Percentiles rank a stretch among this genome's conserved stretches.
Conservation (phyloP, 2,329 filamentous ascomycete species). For the Akanthomyces dipterigenus region DNA sequence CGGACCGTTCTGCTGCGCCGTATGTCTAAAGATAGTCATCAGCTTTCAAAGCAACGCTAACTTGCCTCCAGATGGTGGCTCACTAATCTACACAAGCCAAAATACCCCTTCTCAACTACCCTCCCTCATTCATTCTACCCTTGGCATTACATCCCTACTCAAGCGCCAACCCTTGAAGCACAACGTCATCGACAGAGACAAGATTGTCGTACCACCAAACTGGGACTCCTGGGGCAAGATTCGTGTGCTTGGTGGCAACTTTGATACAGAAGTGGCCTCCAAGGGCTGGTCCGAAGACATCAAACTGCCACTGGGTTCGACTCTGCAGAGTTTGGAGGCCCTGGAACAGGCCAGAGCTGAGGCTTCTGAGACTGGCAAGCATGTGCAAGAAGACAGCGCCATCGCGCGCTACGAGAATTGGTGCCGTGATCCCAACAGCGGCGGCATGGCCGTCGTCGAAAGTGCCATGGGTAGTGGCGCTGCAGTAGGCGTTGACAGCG, state of each 20-base stretch:
- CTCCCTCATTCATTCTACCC: conserved; percentile 73
- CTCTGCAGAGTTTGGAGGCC: conserved; percentile 16
- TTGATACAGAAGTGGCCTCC: conserved; percentile 83
- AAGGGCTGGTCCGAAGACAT: conserved; percentile 82
- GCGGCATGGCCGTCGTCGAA: conserved; percentile 40
- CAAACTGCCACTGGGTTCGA: conserved; percentile 42
- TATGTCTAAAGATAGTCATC: conserved; percentile 36
- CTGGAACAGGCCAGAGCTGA: conserved; percentile 19
- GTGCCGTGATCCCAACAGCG: conserved; percentile 66
- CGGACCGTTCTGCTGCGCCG: conserved; percentile 83
- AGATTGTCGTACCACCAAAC: conserved; percentile 89
- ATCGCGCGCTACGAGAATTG: conserved; percentile 72
- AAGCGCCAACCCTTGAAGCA: conserved; percentile 75
- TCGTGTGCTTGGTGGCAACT: conserved; percentile 80
- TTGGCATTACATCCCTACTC: conserved; percentile 78
- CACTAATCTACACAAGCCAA: conserved; percentile 77
- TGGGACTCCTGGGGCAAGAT: conserved; percentile 99
- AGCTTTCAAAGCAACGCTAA: conserved; percentile 17
- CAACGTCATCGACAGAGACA: conserved; percentile 89
- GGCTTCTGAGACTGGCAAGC: conserved; percentile 17
- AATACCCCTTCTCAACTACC: conserved; percentile 71
- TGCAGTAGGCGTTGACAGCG: conserved; percentile 29
- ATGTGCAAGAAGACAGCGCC: conserved; percentile 37
- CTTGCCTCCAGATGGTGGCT: conserved; percentile 59
- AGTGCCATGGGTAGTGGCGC: conserved; percentile 31